Base-by-base conservation (phyloP, 805 yeast genomes). In the Yarrowia divulgata region DNA sequence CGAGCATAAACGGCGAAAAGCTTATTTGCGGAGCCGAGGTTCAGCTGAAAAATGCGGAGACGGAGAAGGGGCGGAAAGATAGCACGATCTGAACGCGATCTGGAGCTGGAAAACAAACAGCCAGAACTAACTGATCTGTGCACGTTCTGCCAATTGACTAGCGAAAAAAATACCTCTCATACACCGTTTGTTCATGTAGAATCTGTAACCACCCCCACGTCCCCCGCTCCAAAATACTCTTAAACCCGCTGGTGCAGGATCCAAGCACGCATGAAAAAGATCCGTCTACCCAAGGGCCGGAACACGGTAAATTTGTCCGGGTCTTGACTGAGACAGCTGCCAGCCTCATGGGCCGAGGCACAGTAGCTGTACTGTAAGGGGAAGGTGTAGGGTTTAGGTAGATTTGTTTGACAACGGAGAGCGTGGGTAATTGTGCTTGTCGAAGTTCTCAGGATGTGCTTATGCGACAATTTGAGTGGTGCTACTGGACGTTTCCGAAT, bases 11-110 rank as follows among this genome's bases (percentile, higher is more conserved):
- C 58, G 43, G 60, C 23, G 40, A 4, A 37, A n/a, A 49, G 18
- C 18, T 54, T 54, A 39, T 54, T 39, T 39, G 23, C 39, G 10
- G 60, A 54, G 60, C 60, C 60, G 60, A 54, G 60, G 60, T 54
- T 13, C 35, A 35, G n/a, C 16, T 4, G 35, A n/a, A 29, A n/a
- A 23, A 12, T 8, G 7, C 3, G 9, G n/a, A 13, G 52, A 23
- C 32, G 14, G 29, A 29, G 35, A 32, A 8, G 18, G 19, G 37
- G 50, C 29, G 29, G 29, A 2, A 23, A 23, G 29, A 23, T 2
- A 4, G 4, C 29, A 23, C 29, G 29, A 4, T 23, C 29, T 23
- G 29, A 23, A 4, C 29, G 3, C 29, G 29, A 23, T 23, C 4
- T 23, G 29, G 29, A 23, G 29, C 29, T 23, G 29, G 29, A 23